phyloP scores from a whole-genome alignment of 1,284 basidiomycete genomes.

The Exobasidium cylindrosporum region DNA sequence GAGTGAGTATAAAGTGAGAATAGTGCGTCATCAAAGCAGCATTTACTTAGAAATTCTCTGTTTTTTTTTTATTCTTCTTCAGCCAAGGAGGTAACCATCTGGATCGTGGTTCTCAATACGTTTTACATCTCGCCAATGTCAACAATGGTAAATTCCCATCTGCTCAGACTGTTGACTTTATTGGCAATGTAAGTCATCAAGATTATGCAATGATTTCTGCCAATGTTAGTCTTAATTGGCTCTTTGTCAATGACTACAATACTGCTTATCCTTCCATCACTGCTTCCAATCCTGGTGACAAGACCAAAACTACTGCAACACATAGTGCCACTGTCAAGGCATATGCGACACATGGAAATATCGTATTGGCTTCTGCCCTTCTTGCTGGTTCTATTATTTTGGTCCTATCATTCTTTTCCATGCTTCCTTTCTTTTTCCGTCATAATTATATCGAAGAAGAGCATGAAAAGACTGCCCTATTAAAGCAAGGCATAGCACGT shows the following conservation, averaged over 20 bases:
- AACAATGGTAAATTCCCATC: slow-evolving; percentile 27
- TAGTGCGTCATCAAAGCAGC: no score
- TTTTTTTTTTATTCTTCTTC: no score
- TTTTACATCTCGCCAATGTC: slow-evolving; percentile 22
- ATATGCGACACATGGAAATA: slow-evolving; percentile 32
- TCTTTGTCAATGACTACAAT: slow-evolving; percentile 39
- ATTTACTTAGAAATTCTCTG: no score
- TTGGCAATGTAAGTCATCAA: slow-evolving; percentile 46
- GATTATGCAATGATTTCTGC: slow-evolving; percentile 51
- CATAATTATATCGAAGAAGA: slow-evolving; percentile 13
- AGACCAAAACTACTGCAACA: slow-evolving; percentile 17
- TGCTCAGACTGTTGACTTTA: slow-evolving; percentile 36
- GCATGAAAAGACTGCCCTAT: not conserved
- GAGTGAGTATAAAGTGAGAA: no score
- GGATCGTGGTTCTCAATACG: slow-evolving; percentile 43
- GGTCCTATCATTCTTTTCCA: slow-evolving; percentile 24
- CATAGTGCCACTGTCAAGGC: slow-evolving; percentile 17
- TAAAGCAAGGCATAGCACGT: not conserved
- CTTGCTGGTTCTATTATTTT: slow-evolving; percentile 26
- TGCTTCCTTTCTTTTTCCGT: slow-evolving; percentile 24
- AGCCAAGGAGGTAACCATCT: slow-evolving; percentile 48
- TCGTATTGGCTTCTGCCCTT: slow-evolving; percentile 26
- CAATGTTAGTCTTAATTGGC: slow-evolving; percentile 31
- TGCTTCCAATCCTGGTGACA: slow-evolving; percentile 34
- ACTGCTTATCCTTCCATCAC: slow-evolving; percentile 24